Conservation (phyloP, 176 grass and related monocot species). For the Poa pratensis region DNA sequence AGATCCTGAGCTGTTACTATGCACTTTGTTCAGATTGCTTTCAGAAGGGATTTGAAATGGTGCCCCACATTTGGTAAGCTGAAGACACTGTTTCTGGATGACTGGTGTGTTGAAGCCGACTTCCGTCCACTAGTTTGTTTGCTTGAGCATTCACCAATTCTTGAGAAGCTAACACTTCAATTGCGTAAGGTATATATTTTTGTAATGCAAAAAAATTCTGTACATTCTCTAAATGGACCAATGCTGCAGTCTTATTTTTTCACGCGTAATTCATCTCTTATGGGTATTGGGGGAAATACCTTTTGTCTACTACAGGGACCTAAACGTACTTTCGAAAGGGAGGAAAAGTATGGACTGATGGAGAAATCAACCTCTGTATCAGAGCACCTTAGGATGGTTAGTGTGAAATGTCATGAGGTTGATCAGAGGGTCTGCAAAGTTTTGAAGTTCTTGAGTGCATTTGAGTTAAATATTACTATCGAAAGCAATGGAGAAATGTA, state of each 20-base stretch:
- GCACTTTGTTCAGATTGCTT: not conserved
- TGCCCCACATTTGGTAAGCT: constrained; percentile 8
- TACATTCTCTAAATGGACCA: not conserved
- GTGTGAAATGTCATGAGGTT: not conserved
- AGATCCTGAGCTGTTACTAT: not conserved
- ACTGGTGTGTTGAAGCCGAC: not conserved
- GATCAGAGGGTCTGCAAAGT: not conserved
- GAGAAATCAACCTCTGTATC: not conserved
- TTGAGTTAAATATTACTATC: not conserved
- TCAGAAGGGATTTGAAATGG: constrained; percentile 13
- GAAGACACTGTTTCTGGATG: not conserved
- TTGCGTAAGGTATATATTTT: not conserved
- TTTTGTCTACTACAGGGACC: not conserved
- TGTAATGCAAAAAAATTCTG: not conserved
- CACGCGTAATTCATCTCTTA: not conserved
- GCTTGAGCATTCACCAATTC: not conserved
- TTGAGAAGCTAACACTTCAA: constrained; percentile 13
- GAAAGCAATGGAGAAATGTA: not conserved
- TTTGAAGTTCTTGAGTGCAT: constrained; percentile 14
- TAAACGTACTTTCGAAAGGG: not conserved
- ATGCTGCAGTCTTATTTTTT: not conserved
- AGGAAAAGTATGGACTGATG: not conserved
- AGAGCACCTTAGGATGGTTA: not conserved
- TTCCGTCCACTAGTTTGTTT: not conserved
- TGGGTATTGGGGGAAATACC: not conserved